Evolutionary conservation across 108 stramenopile genomes (phyloP).

Genomic region (Seminavis robusta): DNA sequence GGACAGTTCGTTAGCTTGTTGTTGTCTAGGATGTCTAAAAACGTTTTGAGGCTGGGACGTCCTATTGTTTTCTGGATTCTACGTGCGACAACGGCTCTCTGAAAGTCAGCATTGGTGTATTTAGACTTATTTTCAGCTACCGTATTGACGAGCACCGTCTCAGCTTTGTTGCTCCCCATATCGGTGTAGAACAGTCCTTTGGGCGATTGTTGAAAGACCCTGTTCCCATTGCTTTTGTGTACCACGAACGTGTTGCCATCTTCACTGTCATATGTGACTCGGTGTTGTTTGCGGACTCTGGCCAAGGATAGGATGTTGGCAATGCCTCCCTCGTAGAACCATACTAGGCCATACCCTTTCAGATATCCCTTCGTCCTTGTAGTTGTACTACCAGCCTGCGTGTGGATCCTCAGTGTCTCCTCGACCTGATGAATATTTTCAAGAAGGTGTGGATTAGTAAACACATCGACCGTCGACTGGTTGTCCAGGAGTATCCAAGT

Average conservation of each 20-base stretch:
- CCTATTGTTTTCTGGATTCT: slow-evolving; percentile 7
- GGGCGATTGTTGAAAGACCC: neutral
- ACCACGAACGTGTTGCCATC: slow-evolving; percentile 9
- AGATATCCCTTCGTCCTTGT: slow-evolving; percentile 10
- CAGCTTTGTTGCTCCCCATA: too few relatives aligned
- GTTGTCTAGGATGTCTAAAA: slow-evolving; percentile 9
- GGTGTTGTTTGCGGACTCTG: slow-evolving; percentile 3
- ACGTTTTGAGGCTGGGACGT: neutral
- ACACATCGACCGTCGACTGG: slow-evolving; percentile 30
- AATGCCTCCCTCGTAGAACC: slow-evolving; percentile 32
- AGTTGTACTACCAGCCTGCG: slow-evolving; percentile 12
- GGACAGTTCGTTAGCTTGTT: slow-evolving; percentile 29
- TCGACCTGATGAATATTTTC: slow-evolving; percentile 22
- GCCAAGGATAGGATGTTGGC: slow-evolving; percentile 40
- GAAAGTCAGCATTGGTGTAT: slow-evolving; percentile 1
- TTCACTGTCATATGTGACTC: slow-evolving; percentile 24
- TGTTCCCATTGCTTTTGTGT: neutral
- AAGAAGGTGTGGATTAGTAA: slow-evolving; percentile 15
- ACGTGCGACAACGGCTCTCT: slow-evolving; percentile 4
- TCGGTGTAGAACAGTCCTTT: too few relatives aligned
- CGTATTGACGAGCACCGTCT: slow-evolving; percentile 5
- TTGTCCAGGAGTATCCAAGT: slow-evolving; percentile 36
- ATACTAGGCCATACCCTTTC: slow-evolving; percentile 17
- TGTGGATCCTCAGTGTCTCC: slow-evolving; percentile 5
- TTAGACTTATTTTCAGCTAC: slow-evolving; percentile 1